Evolutionary conservation across 805 yeast species (phyloP).

Genomic region (Kodamaea restingae): DNA sequence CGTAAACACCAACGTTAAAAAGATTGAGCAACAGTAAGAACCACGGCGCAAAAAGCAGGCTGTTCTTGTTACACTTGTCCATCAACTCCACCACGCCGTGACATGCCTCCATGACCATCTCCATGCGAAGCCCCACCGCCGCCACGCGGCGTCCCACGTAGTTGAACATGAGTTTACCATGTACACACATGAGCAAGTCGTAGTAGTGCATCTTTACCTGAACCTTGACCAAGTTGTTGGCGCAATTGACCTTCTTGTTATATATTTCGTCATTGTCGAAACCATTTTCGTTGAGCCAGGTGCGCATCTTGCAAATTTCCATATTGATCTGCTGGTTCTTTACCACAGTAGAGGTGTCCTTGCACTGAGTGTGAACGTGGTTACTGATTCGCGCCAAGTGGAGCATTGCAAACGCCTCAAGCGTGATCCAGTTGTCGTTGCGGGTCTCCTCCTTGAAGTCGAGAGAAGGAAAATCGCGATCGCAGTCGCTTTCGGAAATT

Average conservation of each 20-base stretch:
- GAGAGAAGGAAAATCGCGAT: constrained; percentile 28
- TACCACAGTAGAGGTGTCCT: constrained; percentile 23
- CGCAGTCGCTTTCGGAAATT: constrained; percentile 33
- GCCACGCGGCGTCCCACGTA: constrained; percentile 30
- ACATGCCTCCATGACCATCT: constrained; percentile 28
- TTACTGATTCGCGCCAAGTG: constrained; percentile 40
- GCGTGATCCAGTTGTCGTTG: constrained; percentile 48
- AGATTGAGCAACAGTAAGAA: constrained; percentile 43
- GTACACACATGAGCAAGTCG: constrained; percentile 33
- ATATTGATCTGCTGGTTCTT: constrained; percentile 30
- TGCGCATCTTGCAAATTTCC: constrained; percentile 25
- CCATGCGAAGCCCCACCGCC: constrained; percentile 28
- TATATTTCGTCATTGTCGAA: constrained; percentile 24
- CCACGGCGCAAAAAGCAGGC: constrained; percentile 46
- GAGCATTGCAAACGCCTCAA: constrained; percentile 44
- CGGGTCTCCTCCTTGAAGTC: constrained; percentile 25
- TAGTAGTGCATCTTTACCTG: constrained; percentile 39
- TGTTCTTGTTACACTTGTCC: constrained; percentile 24
- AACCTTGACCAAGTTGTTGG: constrained; percentile 22
- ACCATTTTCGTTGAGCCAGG: constrained; percentile 34
- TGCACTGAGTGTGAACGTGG: constrained; percentile 27
- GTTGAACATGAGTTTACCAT: constrained; percentile 31
- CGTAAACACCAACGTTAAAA: constrained; percentile 41
- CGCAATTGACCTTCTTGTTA: constrained; percentile 7
- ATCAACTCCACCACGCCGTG: constrained; percentile 28